Conservation (phyloP, 768 basidiomycete species). For the Pisolithus marmoratus region DNA sequence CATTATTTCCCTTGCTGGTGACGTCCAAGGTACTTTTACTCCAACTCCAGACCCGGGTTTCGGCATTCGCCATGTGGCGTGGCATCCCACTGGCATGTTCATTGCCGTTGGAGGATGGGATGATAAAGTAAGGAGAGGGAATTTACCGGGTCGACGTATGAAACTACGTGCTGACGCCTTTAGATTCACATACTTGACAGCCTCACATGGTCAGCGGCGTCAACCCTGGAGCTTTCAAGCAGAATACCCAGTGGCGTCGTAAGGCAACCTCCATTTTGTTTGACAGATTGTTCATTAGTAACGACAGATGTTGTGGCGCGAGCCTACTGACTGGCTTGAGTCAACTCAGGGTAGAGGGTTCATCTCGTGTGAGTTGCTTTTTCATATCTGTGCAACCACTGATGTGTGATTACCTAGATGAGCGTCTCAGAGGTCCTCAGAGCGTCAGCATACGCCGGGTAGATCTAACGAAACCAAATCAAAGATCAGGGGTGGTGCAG, state of each 20-base stretch:
- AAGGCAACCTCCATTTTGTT: slow-evolving; percentile 21
- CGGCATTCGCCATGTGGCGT: slow-evolving; percentile 71
- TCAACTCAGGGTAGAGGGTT: slow-evolving; percentile 82
- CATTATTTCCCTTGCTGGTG: slow-evolving; percentile 62
- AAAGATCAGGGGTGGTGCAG: slow-evolving; percentile 64
- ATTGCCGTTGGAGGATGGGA: slow-evolving; percentile 85
- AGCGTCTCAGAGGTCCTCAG: slow-evolving; percentile 53
- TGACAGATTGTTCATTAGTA: slow-evolving; percentile 1
- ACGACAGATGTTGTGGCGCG: slow-evolving; percentile 73
- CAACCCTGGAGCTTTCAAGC: slow-evolving; percentile 55
- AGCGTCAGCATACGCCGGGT: slow-evolving; percentile 43
- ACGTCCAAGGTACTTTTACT: slow-evolving; percentile 57
- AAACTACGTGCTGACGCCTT: not conserved
- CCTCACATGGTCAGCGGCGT: slow-evolving; percentile 66
- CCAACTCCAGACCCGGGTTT: slow-evolving; percentile 77
- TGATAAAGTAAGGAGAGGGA: slow-evolving; percentile 55
- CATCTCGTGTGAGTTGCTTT: slow-evolving; percentile 60
- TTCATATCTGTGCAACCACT: not conserved
- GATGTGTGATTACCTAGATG: slow-evolving; percentile 40
- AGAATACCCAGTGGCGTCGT: slow-evolving; percentile 55
- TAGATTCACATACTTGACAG: slow-evolving; percentile 75
- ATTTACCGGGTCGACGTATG: not conserved
- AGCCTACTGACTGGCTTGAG: slow-evolving; percentile 81
- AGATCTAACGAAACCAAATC: slow-evolving; percentile 58
- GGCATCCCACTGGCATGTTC: slow-evolving; percentile 85